phyloP scores from a whole-genome alignment of 805 yeast species.

The Metschnikowia borealis region DNA sequence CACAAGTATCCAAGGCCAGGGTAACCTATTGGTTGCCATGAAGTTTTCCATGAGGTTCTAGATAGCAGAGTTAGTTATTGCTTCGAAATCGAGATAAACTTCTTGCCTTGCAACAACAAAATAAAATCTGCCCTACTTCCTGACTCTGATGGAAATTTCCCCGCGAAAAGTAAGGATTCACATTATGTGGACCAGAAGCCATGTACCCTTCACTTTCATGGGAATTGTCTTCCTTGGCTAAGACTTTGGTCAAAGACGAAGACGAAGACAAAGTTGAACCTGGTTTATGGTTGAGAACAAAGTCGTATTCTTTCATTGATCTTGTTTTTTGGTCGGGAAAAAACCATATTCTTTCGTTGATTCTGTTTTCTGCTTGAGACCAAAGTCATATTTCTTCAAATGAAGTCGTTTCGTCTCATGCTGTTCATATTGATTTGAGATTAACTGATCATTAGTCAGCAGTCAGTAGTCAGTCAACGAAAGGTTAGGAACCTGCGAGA shows the following conservation, averaged over 20 bases:
- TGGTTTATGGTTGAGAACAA: conserved; percentile 59
- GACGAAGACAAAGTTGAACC: conserved; percentile 72
- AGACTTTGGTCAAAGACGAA: conserved; percentile 83
- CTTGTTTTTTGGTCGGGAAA: conserved; percentile 45
- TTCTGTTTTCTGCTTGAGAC: conserved; percentile 46
- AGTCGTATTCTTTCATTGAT: conserved; percentile 36
- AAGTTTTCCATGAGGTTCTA: conserved; percentile 28
- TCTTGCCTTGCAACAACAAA: too few relatives aligned
- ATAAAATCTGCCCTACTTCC: too few relatives aligned
- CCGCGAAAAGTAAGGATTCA: too few relatives aligned
- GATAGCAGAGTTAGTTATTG: too few relatives aligned
- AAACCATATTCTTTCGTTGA: conserved; percentile 36
- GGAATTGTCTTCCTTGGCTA: conserved; percentile 64
- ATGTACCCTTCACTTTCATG: too few relatives aligned
- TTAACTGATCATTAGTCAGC: too few relatives aligned
- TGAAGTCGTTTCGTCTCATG: too few relatives aligned
- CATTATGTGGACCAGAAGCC: too few relatives aligned
- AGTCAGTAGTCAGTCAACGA: conserved; percentile 30
- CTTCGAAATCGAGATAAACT: too few relatives aligned
- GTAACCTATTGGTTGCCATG: conserved; percentile 82
- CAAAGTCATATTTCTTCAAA: too few relatives aligned
- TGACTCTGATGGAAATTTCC: too few relatives aligned
- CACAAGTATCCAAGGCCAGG: conserved; percentile 85
- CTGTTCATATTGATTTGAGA: too few relatives aligned
- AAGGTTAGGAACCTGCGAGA: conserved; percentile 62